These are phyloP conservation scores for Scutellaria baicalensis DNA, from an alignment of 257 asterid species.

Conservation along the genomic window DNA sequence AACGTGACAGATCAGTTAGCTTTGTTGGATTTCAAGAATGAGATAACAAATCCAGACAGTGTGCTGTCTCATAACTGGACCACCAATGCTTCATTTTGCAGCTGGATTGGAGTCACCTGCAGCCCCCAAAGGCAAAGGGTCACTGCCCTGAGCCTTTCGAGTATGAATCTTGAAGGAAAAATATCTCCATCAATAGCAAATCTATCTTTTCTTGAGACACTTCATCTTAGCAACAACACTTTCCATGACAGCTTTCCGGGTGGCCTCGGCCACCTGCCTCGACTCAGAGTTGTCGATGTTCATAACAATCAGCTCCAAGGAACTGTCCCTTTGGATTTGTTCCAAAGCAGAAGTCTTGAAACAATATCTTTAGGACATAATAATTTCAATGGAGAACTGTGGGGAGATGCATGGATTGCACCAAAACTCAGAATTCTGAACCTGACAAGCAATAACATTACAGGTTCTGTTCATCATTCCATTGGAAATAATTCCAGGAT, in stretches of 20 bases:
- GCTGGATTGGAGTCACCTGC: conserved; percentile 28
- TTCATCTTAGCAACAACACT: conserved; percentile 12
- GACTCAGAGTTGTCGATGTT: not conserved
- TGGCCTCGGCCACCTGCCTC: not conserved
- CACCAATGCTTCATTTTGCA: conserved; percentile 8
- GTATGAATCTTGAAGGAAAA: conserved; percentile 23
- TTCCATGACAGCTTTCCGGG: not conserved
- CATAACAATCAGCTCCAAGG: not conserved
- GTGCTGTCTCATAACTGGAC: conserved; percentile 22
- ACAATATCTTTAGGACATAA: not conserved
- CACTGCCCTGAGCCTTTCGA: conserved; percentile 13
- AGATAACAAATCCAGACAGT: conserved; percentile 14
- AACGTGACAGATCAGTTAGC: conserved; percentile 12
- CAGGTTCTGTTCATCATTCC: not conserved
- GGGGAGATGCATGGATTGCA: not conserved
- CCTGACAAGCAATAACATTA: not conserved
- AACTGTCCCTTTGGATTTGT: not conserved
- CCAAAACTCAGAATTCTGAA: not conserved
- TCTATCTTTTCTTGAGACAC: conserved; percentile 23
- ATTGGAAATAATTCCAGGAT: not conserved
- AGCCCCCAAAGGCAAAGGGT: conserved; percentile 13
- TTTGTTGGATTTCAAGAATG: conserved; percentile 22
- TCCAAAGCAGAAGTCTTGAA: not conserved
- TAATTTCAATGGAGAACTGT: not conserved
- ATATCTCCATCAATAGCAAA: conserved; percentile 24